phyloP scores from a whole-genome alignment of 139 green algal species.

The Monoraphidium neglectum region DNA sequence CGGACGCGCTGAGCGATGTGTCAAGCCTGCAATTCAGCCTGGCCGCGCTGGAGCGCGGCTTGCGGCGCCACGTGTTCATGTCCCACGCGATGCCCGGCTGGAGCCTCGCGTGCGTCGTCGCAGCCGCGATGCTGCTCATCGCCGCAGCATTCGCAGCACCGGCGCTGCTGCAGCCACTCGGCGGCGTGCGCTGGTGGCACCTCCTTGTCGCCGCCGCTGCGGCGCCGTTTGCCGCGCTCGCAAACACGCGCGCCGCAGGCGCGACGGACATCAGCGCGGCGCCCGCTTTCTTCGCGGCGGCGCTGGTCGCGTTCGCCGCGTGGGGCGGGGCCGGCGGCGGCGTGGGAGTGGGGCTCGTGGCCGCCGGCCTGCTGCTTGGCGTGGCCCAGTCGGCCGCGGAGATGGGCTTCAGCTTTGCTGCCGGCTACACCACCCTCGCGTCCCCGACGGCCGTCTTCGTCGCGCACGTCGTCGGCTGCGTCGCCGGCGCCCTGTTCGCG shows the following conservation, averaged over 20 bases:
- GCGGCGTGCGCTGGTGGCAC: not conserved
- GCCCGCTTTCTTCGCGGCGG: slow-evolving; percentile 8
- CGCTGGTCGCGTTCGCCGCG: slow-evolving; percentile 11
- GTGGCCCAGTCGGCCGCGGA: slow-evolving; percentile 11
- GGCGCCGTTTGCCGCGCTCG: slow-evolving; percentile 15
- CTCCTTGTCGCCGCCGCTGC: slow-evolving; percentile 8
- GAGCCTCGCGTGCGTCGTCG: too few species aligned
- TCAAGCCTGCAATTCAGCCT: slow-evolving; percentile 28
- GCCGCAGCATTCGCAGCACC: slow-evolving; percentile 9
- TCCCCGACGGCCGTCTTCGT: slow-evolving; percentile 17
- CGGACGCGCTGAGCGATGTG: slow-evolving; percentile 24
- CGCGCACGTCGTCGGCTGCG: slow-evolving; percentile 2
- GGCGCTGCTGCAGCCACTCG: not conserved
- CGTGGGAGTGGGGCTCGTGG: not conserved
- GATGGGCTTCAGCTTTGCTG: not conserved
- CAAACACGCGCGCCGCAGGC: slow-evolving; percentile 16
- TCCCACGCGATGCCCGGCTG: too few species aligned
- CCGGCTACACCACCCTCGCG: slow-evolving; percentile 23
- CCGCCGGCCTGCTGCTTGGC: slow-evolving; percentile 11
- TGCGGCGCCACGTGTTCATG: slow-evolving; percentile 24
- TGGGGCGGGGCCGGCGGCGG: slow-evolving; percentile 11
- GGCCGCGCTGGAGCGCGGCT: slow-evolving; percentile 15
- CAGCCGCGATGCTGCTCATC: not conserved
- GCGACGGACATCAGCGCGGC: slow-evolving; percentile 11
- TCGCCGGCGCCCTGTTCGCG: not conserved